These are phyloP conservation scores for Wickerhamomyces hampshirensis DNA, from an alignment of 805 yeast genomes.

Conservation along the genomic window DNA sequence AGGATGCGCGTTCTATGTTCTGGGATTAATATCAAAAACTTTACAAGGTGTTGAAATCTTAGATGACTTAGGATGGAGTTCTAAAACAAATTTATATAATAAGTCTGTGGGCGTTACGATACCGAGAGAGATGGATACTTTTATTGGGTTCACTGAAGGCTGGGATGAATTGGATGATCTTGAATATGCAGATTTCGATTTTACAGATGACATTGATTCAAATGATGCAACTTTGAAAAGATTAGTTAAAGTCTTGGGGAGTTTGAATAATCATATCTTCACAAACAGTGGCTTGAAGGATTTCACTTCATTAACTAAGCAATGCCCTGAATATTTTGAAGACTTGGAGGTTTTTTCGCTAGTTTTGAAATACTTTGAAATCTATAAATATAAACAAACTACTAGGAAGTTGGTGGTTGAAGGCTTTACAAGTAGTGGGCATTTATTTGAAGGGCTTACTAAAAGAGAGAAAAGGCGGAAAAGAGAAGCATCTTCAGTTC, in stretches of 20 bases:
- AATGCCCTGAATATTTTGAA: constrained; percentile 48
- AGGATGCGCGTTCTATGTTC: constrained; percentile 71
- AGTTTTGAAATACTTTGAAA: constrained; percentile 46
- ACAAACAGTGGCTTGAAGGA: constrained; percentile 53
- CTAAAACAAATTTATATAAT: constrained; percentile 40
- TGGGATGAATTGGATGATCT: constrained; percentile 6
- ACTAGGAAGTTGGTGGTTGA: constrained; percentile 64
- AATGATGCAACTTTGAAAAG: constrained; percentile 27
- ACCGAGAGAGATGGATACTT: constrained; percentile 31
- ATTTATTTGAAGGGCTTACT: constrained; percentile 47
- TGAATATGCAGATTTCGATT: constrained; percentile 8
- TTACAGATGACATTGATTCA: constrained; percentile 9
- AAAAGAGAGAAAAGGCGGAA: constrained; percentile 37
- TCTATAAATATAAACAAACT: constrained; percentile 55
- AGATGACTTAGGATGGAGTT: constrained; percentile 76
- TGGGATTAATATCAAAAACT: constrained; percentile 72
- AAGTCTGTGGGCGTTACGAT: constrained; percentile 38
- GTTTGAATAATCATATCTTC: constrained; percentile 50
- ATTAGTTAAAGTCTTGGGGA: constrained; percentile 38
- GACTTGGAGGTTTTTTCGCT: constrained; percentile 50
- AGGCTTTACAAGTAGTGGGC: constrained; percentile 45
- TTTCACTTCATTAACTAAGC: constrained; percentile 48
- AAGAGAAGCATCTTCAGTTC: constrained; percentile 9
- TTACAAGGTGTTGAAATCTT: constrained; percentile 78
- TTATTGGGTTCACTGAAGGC: constrained; percentile 21